phyloP scores from a whole-genome alignment of 2,329 filamentous ascomycete genomes.

The Acarospora socialis region DNA sequence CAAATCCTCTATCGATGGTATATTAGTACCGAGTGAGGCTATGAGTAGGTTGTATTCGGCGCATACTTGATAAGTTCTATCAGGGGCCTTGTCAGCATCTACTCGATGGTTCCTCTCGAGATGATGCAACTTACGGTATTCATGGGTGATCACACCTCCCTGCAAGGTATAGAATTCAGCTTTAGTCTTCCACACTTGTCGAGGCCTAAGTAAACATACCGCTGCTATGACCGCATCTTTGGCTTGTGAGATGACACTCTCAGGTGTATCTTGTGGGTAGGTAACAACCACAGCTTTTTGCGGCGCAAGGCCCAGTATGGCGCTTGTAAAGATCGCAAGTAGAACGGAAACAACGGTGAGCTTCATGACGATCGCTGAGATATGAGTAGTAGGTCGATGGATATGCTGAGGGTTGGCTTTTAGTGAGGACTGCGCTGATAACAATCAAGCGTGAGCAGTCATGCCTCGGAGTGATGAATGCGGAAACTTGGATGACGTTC shows the following conservation, averaged over 20 bases:
- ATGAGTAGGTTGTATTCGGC: conserved; percentile 16
- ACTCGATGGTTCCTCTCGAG: conserved; percentile 6
- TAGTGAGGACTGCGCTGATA: too few species aligned
- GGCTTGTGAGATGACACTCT: conserved; percentile 53
- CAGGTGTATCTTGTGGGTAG: conserved; percentile 56
- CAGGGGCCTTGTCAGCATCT: conserved; percentile 10
- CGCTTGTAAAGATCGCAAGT: conserved; percentile 43
- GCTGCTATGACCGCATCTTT: conserved; percentile 41
- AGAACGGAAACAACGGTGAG: conserved; percentile 43
- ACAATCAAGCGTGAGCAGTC: too few species aligned
- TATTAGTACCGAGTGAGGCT: conserved; percentile 10
- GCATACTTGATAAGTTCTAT: conserved; percentile 30
- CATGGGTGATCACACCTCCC: conserved; percentile 65
- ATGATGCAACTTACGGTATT: conserved; percentile 48
- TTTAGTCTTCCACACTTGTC: not conserved
- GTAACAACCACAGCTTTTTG: conserved; percentile 66
- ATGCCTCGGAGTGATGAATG: too few species aligned
- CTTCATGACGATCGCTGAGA: conserved; percentile 43
- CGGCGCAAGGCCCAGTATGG: conserved; percentile 40
- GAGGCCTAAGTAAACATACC: not conserved
- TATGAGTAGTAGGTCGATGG: conserved; percentile 10
- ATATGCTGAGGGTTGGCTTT: conserved; percentile 7
- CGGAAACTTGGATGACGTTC: too few species aligned
- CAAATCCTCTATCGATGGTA: conserved; percentile 49
- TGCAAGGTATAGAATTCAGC: conserved; percentile 18